phyloP scores from a whole-genome alignment of 768 basidiomycete genomes.

The Leccinellum rugosiceps region DNA sequence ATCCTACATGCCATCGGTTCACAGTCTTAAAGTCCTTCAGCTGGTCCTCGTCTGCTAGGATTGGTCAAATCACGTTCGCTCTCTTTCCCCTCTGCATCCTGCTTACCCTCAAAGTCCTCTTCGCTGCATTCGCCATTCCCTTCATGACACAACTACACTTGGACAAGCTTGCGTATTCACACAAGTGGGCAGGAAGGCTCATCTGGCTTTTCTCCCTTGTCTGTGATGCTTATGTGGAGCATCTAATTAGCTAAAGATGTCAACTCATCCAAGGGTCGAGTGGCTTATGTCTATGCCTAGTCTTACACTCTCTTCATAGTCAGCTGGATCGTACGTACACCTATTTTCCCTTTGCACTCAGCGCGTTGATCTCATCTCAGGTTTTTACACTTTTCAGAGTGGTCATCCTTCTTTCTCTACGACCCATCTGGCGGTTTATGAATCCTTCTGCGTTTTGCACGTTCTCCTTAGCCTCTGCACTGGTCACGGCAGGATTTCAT shows the following conservation, averaged over 20 bases:
- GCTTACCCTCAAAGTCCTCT: slow-evolving; percentile 69
- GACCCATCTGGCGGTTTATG: slow-evolving; percentile 53
- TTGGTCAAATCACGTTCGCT: slow-evolving; percentile 69
- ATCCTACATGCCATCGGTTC: slow-evolving; percentile 46
- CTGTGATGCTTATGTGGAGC: slow-evolving; percentile 70
- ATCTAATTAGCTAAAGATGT: slow-evolving; percentile 57
- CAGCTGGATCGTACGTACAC: slow-evolving; percentile 50
- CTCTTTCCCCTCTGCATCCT: slow-evolving; percentile 68
- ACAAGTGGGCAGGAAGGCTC: slow-evolving; percentile 68
- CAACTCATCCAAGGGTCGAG: slow-evolving; percentile 38
- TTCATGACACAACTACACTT: slow-evolving; percentile 63
- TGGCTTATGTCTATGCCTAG: slow-evolving; percentile 52
- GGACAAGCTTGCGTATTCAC: slow-evolving; percentile 71
- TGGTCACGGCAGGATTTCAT: slow-evolving; percentile 62
- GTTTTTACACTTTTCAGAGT: slow-evolving; percentile 54
- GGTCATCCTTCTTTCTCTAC: slow-evolving; percentile 49
- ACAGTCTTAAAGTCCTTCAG: slow-evolving; percentile 64
- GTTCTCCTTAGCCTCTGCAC: slow-evolving; percentile 59
- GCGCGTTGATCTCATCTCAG: slow-evolving; percentile 32
- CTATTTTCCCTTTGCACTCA: slow-evolving; percentile 1
- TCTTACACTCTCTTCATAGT: slow-evolving; percentile 58
- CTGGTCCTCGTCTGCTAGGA: slow-evolving; percentile 69
- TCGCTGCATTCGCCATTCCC: slow-evolving; percentile 66
- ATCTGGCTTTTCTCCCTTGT: slow-evolving; percentile 60
- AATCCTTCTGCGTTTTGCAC: slow-evolving; percentile 65